Percentiles rank a stretch among this genome's conserved stretches.
Evolutionary conservation across 768 basidiomycete species (phyloP).

Genomic region (Sarcomyxa edulis): DNA sequence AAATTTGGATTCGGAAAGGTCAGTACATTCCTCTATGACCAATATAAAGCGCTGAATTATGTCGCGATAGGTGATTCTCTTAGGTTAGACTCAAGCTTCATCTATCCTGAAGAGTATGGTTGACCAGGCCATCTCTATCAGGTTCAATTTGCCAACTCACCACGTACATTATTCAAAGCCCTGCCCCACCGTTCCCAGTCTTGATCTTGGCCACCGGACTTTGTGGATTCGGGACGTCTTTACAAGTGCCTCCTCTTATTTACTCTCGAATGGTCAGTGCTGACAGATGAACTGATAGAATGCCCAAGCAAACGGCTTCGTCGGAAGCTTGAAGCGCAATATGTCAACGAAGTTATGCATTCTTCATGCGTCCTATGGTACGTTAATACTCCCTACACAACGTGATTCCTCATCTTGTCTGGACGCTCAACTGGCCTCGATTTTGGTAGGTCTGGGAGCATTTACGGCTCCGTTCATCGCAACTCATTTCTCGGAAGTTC

Average conservation of each 20-base stretch:
- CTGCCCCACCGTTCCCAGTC: constrained; percentile 48
- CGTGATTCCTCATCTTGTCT: too few relatives aligned
- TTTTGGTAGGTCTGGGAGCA: constrained; percentile 37
- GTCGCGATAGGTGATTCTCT: constrained; percentile 12
- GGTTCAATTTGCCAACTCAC: constrained; percentile 37
- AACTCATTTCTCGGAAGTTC: constrained; percentile 53
- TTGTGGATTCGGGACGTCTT: constrained; percentile 44
- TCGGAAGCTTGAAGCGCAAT: constrained; percentile 36
- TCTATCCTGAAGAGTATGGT: background rate
- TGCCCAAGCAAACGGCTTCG: too few relatives aligned
- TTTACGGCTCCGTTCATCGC: constrained; percentile 55
- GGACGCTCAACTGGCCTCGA: too few relatives aligned
- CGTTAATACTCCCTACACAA: background rate
- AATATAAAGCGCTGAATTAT: background rate
- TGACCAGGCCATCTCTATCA: constrained; percentile 12
- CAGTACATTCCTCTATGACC: background rate
- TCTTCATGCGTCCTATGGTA: constrained; percentile 46
- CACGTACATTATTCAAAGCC: constrained; percentile 37
- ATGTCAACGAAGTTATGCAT: constrained; percentile 46
- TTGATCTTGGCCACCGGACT: constrained; percentile 40
- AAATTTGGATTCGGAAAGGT: constrained; percentile 45
- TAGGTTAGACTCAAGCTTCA: constrained; percentile 10
- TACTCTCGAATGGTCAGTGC: constrained; percentile 41
- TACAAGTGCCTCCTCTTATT: constrained; percentile 26
- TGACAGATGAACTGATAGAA: constrained; percentile 45